Evolutionary conservation across 2,329 filamentous ascomycete genomes (phyloP), one percentile per base, ranked within the genome.

Genomic region (Bisporella sp.): DNA sequence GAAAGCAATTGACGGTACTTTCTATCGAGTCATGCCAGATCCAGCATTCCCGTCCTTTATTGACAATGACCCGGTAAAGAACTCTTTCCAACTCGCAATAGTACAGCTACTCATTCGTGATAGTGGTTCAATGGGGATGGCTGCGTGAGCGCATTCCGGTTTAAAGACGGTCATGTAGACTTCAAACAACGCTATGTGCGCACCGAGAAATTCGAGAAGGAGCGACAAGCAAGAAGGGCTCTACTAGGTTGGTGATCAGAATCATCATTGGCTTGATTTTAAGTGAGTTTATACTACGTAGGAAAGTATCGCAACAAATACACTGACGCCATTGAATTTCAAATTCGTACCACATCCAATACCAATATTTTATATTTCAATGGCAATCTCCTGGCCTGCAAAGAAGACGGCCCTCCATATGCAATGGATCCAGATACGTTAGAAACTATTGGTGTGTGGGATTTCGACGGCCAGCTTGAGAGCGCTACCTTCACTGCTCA

Each of bases 301-400:
- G 78, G 78, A 0, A 66, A 71, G 40, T 81, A 81, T 54, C 68
- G 78, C 9, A 81, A 82, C 56, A 75, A 73, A 0, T 79, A 69
- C 53, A 79, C 76, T 5, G 75, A 79, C 57, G 73, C 73, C 45
- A 73, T 77, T 59, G 70, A 69, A 49, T 75, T 79, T 5, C 71
- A 70, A 42, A 73, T 81, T 35, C 66, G 76, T 31, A 79, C 76
- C 0, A 76, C 77, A 0, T 71, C 73, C 4, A 82, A 82, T 54
- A 82, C 79, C 1, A 82, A 82, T 47, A 66, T 82, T 12, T 68
- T 77, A 0, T 78, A 75, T 57, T 82, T 75, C 72, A 66, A 74
- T 5, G 76, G 76, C 0, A 70, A 75, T 40, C 57, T 81, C 46
- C 66, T 81, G 5, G 76, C 77, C 0, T 68, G 67, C 40, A 82